Evolutionary conservation across 192 early-diverging fungal species (phyloP).

Genomic region (Powellomyces hirtus): DNA sequence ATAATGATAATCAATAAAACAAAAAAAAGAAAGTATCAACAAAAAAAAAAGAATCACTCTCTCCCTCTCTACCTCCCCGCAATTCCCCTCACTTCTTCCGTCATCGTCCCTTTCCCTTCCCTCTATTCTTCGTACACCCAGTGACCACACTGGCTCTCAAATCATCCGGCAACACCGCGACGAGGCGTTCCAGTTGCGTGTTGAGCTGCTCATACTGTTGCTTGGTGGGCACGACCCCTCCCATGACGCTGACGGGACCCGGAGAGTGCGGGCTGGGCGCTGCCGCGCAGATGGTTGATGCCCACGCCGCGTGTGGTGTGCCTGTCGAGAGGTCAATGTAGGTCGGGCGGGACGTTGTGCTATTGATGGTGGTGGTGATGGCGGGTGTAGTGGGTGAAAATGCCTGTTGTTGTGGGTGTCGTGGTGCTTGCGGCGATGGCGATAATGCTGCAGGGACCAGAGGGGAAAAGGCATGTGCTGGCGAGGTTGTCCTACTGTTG

Average conservation of each 20-base stretch:
- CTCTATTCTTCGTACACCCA: no score
- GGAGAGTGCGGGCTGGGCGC: conserved; percentile 16
- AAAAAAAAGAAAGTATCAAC: no score
- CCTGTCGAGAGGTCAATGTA: conserved; percentile 10
- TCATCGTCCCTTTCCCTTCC: no score
- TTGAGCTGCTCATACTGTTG: conserved; percentile 37
- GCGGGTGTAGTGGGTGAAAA: neutral
- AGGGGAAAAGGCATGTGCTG: no score
- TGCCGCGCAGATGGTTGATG: conserved; percentile 6
- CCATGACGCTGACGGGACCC: conserved; percentile 26
- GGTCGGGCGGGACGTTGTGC: neutral
- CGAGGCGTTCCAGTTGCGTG: conserved; percentile 33
- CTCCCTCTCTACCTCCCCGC: no score
- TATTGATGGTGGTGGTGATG: neutral
- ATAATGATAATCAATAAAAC: no score
- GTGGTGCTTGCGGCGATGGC: neutral
- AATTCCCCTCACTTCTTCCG: no score
- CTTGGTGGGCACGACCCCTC: conserved; percentile 38
- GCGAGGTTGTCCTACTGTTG: no score
- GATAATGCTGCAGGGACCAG: neutral
- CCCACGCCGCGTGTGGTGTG: conserved; percentile 4
- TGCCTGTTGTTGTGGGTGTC: neutral
- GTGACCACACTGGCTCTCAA: conserved; percentile 32
- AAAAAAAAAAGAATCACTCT: no score
- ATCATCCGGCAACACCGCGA: conserved; percentile 40